These are phyloP conservation scores for Salisapilia sapeloensis DNA, from an alignment of 352 stramenopile species.

Conservation along the genomic window DNA sequence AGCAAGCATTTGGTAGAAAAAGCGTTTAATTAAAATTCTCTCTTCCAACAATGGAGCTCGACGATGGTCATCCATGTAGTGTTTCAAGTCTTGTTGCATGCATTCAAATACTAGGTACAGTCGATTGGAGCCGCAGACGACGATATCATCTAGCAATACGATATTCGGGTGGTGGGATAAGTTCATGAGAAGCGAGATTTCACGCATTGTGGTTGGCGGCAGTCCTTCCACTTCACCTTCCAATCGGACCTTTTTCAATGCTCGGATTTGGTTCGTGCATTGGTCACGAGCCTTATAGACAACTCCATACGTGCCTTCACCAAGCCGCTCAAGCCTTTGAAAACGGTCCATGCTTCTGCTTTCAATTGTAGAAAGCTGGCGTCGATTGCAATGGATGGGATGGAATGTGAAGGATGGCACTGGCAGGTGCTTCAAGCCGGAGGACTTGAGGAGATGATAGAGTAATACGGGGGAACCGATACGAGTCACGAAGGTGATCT, in stretches of 20 bases:
- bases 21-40: conserved; percentile 69
- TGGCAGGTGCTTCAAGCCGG: too few species aligned
- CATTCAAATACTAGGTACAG: conserved; percentile 82
- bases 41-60: conserved; percentile 84
- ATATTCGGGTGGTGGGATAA: conserved; percentile 90
- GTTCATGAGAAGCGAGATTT: conserved; percentile 94
- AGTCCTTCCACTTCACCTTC: conserved; percentile 94
- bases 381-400: too few species aligned
- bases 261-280: conserved; percentile 81
- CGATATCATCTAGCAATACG: conserved; percentile 73
- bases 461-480: too few species aligned
- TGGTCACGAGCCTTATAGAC: conserved; percentile 94
- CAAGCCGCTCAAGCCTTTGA: conserved; percentile 76
- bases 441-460: too few species aligned
- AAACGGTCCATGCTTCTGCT: conserved; percentile 77
- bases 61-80: conserved; percentile 81
- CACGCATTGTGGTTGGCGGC: conserved; percentile 92
- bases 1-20: conserved; percentile 61
- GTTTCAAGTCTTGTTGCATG: conserved; percentile 77
- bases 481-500: too few species aligned
- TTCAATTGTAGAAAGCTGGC: too few species aligned
- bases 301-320: conserved; percentile 93
- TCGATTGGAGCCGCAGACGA: conserved; percentile 76
- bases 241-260: conserved; percentile 87
- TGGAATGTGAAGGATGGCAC: too few species aligned